Evolutionary conservation across 345 rosid genomes (phyloP).

Genomic region (Reutealis trisperma): DNA sequence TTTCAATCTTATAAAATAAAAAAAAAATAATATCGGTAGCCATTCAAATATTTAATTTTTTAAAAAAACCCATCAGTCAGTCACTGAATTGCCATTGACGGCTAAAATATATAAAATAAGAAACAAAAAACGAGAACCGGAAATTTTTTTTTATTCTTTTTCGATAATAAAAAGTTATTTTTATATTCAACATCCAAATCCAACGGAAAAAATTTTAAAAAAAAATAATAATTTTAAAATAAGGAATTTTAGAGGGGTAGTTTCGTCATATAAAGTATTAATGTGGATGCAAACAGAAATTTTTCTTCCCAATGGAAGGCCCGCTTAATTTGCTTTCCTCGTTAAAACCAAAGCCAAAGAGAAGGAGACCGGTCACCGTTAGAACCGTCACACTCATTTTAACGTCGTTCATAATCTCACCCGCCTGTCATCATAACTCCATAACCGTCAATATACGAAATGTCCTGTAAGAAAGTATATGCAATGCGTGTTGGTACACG

Average conservation of each 20-base stretch:
- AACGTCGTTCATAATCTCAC: conserved; percentile 9
- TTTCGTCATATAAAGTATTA: background rate
- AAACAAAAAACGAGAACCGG: background rate
- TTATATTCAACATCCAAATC: background rate
- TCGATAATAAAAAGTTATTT: too few species aligned
- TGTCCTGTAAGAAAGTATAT: background rate
- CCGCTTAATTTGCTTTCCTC: background rate
- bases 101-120: too few species aligned
- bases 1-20: too few species aligned
- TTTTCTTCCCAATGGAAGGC: conserved; percentile 15
- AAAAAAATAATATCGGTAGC: too few species aligned
- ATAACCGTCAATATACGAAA: background rate
- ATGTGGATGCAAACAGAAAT: background rate
- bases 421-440: background rate
- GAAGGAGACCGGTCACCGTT: background rate
- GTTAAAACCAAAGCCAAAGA: background rate
- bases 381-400: too few species aligned
- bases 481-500: background rate
- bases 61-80: too few species aligned
- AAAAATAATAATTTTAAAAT: background rate
- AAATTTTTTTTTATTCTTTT: too few species aligned
- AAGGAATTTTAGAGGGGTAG: background rate
- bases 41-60: too few species aligned
- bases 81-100: too few species aligned
- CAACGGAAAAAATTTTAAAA: background rate